Evolutionary conservation across 2,329 filamentous ascomycete species (phyloP).

Genomic region (Torrubiella hemipterigena): DNA sequence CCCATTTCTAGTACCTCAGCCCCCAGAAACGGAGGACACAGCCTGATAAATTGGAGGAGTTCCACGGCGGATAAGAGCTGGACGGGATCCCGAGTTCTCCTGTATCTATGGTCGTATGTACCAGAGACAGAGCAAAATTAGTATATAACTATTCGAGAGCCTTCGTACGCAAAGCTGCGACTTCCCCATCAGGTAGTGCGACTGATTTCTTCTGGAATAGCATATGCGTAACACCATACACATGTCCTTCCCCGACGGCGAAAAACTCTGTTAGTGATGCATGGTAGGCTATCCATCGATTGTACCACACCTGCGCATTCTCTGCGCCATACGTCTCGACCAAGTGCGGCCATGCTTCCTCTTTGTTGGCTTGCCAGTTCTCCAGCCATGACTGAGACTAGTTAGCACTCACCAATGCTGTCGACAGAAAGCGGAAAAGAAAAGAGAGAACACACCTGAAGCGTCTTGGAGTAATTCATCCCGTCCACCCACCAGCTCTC

Average conservation of each 20-base stretch:
- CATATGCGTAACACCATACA: slow-evolving; percentile 56
- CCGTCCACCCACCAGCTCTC: slow-evolving; percentile 63
- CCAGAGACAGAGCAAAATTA: too few relatives aligned
- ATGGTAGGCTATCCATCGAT: slow-evolving; percentile 63
- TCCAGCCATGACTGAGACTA: slow-evolving; percentile 43
- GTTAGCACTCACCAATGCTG: not conserved
- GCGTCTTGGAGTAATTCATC: slow-evolving; percentile 56
- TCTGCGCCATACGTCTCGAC: slow-evolving; percentile 53
- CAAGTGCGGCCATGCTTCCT: slow-evolving; percentile 50
- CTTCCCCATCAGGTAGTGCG: too few relatives aligned
- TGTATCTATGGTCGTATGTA: too few relatives aligned
- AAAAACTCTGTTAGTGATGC: slow-evolving; percentile 61
- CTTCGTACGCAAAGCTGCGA: too few relatives aligned
- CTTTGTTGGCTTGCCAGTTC: slow-evolving; percentile 46
- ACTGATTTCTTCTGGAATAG: slow-evolving; percentile 56
- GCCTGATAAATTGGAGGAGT: too few relatives aligned
- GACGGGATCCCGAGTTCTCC: too few relatives aligned
- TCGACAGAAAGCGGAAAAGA: too few relatives aligned
- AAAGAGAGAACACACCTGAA: slow-evolving; percentile 38
- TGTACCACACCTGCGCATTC: slow-evolving; percentile 49
- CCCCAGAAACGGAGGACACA: too few relatives aligned
- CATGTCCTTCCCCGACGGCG: slow-evolving; percentile 51
- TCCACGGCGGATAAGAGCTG: too few relatives aligned
- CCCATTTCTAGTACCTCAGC: too few relatives aligned
- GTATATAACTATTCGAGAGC: too few relatives aligned